Evolutionary conservation across 768 basidiomycete genomes (phyloP).

Genomic region (Lactifluus pinguis): DNA sequence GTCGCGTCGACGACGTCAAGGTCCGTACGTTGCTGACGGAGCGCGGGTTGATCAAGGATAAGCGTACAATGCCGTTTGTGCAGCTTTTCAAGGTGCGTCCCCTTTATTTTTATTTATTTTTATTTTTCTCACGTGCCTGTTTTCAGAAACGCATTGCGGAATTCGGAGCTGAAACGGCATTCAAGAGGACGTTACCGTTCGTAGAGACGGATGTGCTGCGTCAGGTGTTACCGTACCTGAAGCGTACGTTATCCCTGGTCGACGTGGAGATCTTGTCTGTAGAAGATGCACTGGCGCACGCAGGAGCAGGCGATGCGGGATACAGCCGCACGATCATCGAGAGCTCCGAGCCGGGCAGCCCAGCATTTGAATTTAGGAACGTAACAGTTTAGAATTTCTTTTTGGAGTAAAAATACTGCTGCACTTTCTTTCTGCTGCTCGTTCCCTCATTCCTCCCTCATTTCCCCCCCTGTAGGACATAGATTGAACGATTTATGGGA

Average conservation of each 20-base stretch:
- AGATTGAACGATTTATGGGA: too few species aligned
- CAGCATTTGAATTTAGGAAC: constrained; percentile 85
- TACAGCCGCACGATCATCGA: constrained; percentile 68
- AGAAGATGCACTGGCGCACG: constrained; percentile 52
- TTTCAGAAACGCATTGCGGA: constrained; percentile 72
- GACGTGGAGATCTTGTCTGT: constrained; percentile 65
- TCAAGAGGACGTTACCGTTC: constrained; percentile 78
- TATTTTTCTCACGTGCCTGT: not conserved
- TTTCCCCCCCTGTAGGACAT: not conserved
- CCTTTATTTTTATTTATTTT: not conserved
- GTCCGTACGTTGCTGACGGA: constrained; percentile 58
- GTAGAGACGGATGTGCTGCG: constrained; percentile 65
- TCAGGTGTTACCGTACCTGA: constrained; percentile 72
- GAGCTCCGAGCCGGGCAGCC: constrained; percentile 78
- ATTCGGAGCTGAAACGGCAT: constrained; percentile 65
- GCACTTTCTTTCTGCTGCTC: not conserved
- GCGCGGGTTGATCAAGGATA: constrained; percentile 87
- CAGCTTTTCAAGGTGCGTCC: constrained; percentile 78
- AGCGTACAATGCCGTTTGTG: constrained; percentile 91
- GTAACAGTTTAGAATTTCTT: constrained; percentile 25
- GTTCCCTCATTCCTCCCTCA: not conserved
- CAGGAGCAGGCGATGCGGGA: constrained; percentile 36
- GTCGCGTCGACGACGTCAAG: constrained; percentile 75
- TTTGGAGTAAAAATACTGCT: not conserved
- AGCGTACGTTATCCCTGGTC: constrained; percentile 59